A percentile compares a stretch with the other conserved stretches of the same genome.
These are phyloP conservation scores for Endocalyx cinctus DNA, from an alignment of 2,329 filamentous ascomycete species.

Conservation along the genomic window DNA sequence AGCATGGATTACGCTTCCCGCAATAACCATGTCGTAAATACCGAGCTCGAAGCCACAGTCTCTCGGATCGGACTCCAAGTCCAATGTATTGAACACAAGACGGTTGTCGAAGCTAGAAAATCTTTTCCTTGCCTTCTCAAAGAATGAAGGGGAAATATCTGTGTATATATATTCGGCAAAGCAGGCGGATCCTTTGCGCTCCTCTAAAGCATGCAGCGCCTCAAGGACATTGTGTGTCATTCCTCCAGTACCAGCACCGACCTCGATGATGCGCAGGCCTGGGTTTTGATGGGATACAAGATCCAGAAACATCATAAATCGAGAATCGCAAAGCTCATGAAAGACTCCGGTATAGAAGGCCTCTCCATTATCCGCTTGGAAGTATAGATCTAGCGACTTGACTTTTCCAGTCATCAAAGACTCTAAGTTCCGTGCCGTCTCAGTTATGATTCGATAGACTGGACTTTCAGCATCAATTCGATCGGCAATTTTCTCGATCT, in stretches of 20 bases:
- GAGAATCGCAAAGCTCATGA: slow-evolving; percentile 7
- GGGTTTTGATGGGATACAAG: slow-evolving; percentile 21
- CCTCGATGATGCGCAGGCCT: slow-evolving; percentile 26
- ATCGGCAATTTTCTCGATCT: too few relatives aligned
- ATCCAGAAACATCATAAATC: background rate
- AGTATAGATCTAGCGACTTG: slow-evolving; percentile 27
- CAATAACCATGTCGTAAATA: slow-evolving; percentile 4
- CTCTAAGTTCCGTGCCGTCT: background rate
- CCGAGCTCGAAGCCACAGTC: slow-evolving; percentile 1
- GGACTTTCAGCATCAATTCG: background rate
- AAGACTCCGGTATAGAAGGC: slow-evolving; percentile 23
- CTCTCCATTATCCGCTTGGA: slow-evolving; percentile 22
- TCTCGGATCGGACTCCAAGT: slow-evolving; percentile 11
- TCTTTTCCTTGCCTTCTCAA: background rate
- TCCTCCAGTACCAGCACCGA: slow-evolving; percentile 31
- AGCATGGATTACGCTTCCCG: slow-evolving; percentile 4
- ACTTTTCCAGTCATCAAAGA: slow-evolving; percentile 21
- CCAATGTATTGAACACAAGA: slow-evolving; percentile 15
- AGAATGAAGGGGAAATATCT: background rate
- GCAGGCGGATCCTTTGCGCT: background rate
- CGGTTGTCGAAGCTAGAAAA: background rate
- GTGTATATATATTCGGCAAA: background rate
- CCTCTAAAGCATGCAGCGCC: slow-evolving; percentile 5
- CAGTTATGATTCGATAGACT: background rate
- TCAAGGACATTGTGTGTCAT: slow-evolving; percentile 18